These are phyloP conservation scores for Calonectria fujianensis DNA, from an alignment of 2,329 filamentous ascomycete genomes.

Conservation along the genomic window DNA sequence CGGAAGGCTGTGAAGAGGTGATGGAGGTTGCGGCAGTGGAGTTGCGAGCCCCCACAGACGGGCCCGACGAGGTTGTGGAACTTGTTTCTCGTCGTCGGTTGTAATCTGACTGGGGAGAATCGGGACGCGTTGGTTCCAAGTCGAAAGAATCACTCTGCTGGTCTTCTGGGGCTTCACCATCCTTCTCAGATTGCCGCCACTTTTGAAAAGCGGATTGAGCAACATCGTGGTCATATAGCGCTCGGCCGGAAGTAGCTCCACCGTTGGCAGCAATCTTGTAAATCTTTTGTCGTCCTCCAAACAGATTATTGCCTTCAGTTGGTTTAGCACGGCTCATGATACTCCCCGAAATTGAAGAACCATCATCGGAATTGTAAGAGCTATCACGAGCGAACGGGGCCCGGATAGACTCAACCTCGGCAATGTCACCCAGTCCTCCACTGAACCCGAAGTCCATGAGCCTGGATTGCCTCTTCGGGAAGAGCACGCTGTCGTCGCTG, in stretches of 20 bases:
- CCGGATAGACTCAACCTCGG: constrained; percentile 89
- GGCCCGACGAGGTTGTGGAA: constrained; percentile 85
- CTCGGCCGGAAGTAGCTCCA: constrained; percentile 77
- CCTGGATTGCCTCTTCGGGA: constrained; percentile 86
- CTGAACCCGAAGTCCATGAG: constrained; percentile 81
- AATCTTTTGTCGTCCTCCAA: constrained; percentile 96
- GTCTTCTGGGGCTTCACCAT: constrained; percentile 65
- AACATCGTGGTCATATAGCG: constrained; percentile 91
- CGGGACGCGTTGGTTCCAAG: constrained; percentile 56
- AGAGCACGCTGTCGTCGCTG: constrained; percentile 94
- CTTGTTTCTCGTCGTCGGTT: constrained; percentile 89
- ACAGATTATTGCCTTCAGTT: constrained; percentile 92
- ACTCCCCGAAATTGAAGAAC: constrained; percentile 77
- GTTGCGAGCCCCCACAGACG: constrained; percentile 77
- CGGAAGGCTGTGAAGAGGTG: constrained; percentile 79
- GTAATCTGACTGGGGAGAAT: constrained; percentile 75
- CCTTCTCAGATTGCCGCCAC: constrained; percentile 78
- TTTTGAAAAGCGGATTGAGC: constrained; percentile 88
- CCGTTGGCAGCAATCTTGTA: constrained; percentile 82
- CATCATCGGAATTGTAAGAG: constrained; percentile 83
- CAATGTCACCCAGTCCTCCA: constrained; percentile 84
- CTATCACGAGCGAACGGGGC: constrained; percentile 77
- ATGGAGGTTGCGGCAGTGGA: constrained; percentile 94
- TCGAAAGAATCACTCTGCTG: constrained; percentile 48
- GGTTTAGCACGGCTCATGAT: constrained; percentile 91